Conservation (phyloP, 2,329 filamentous ascomycete genomes). For the Ophiostoma novo-ulmi region DNA sequence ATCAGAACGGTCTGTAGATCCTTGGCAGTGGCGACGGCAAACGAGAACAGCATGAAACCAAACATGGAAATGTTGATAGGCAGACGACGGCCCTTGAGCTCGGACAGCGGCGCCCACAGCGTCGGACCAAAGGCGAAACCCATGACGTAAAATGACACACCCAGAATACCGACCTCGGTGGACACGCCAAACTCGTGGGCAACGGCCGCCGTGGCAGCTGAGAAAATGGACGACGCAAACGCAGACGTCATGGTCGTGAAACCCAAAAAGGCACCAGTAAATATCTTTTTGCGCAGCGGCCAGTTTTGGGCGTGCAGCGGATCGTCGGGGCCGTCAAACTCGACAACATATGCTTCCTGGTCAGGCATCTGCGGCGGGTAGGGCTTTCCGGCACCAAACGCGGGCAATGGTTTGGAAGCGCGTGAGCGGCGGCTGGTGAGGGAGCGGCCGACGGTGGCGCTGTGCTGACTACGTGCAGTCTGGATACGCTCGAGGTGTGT, state of each 20-base stretch:
- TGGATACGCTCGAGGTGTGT: conserved; percentile 67
- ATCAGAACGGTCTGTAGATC: conserved; percentile 66
- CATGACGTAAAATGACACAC: conserved; percentile 65
- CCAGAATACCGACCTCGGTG: conserved; percentile 57
- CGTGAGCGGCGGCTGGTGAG: conserved; percentile 41
- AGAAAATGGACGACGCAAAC: conserved; percentile 73
- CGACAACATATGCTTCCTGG: conserved; percentile 69
- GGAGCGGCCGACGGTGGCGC: conserved; percentile 61
- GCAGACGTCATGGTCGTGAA: conserved; percentile 67
- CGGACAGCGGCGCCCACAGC: conserved; percentile 68
- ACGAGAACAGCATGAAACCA: conserved; percentile 64
- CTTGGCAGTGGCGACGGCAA: conserved; percentile 60
- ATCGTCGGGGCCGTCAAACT: conserved; percentile 79
- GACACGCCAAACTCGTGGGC: conserved; percentile 56
- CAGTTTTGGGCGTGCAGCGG: conserved; percentile 86
- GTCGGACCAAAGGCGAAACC: conserved; percentile 67
- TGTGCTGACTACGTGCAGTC: conserved; percentile 66
- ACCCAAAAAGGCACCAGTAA: conserved; percentile 62
- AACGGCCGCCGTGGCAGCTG: conserved; percentile 56
- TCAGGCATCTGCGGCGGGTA: conserved; percentile 66
- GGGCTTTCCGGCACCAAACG: conserved; percentile 68
- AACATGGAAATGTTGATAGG: conserved; percentile 59
- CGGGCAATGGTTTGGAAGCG: conserved; percentile 52
- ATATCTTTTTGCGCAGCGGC: conserved; percentile 70
- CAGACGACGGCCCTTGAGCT: conserved; percentile 62